Evolutionary conservation across 2,329 filamentous ascomycete genomes (phyloP).

Genomic region (Phoma sp.): DNA sequence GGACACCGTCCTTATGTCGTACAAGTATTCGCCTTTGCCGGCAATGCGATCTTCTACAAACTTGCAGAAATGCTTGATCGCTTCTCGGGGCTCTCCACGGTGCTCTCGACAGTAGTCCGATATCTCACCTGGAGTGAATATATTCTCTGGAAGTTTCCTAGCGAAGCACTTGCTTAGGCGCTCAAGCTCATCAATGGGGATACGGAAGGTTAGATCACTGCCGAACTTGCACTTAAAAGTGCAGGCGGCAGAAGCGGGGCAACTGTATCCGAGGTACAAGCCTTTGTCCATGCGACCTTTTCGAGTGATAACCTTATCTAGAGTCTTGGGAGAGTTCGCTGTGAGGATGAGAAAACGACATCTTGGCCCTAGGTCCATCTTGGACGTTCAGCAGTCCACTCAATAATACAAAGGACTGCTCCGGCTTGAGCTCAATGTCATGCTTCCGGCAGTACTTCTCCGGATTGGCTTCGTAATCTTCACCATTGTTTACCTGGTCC

Average conservation of each 20-base stretch:
- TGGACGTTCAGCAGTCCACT: neutral
- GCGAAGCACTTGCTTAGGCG: neutral
- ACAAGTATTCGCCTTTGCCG: too few species aligned
- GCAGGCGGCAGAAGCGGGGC: neutral
- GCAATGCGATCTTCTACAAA: neutral
- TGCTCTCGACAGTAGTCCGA: neutral
- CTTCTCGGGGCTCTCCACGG: neutral
- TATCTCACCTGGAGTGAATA: too few species aligned
- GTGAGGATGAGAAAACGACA: neutral
- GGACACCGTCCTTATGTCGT: too few species aligned
- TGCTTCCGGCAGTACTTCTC: neutral
- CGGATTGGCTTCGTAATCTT: neutral
- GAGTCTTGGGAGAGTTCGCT: neutral
- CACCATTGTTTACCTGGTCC: too few species aligned
- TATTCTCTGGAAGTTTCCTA: too few species aligned
- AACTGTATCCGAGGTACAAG: neutral
- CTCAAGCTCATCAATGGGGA: neutral
- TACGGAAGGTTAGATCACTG: neutral
- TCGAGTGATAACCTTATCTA: neutral
- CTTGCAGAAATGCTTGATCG: neutral
- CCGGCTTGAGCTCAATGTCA: neutral
- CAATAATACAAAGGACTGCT: neutral
- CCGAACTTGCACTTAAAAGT: neutral
- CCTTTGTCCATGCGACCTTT: neutral
- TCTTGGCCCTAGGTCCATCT: neutral